Percentiles rank a stretch among this genome's conserved stretches.
Evolutionary conservation across 768 basidiomycete species (phyloP).

Genomic region (Lactarius quietus): DNA sequence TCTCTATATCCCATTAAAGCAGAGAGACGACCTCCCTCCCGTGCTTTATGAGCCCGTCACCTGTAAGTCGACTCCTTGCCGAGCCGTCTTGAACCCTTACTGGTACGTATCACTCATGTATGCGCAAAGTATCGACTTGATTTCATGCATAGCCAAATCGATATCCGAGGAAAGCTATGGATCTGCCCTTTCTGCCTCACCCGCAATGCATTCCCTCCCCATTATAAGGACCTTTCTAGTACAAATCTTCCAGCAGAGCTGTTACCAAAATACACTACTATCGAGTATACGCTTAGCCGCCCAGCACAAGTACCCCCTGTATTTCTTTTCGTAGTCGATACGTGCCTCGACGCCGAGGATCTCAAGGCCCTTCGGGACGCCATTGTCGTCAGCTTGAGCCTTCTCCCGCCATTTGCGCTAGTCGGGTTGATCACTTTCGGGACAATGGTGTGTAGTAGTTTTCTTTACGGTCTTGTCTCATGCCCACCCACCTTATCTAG

Average conservation of each 20-base stretch:
- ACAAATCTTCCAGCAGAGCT: constrained; percentile 96
- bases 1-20: constrained; percentile 92
- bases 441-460: constrained; percentile 71
- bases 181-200: constrained; percentile 98
- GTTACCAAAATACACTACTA: constrained; percentile 96
- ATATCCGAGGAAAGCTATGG: constrained; percentile 98
- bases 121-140: constrained; percentile 14
- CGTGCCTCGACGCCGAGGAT: constrained; percentile 94
- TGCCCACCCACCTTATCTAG: constrained; percentile 41
- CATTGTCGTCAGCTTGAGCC: constrained; percentile 87
- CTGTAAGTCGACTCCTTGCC: constrained; percentile 90
- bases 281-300: constrained; percentile 97
- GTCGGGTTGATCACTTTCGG: constrained; percentile 96
- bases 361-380: constrained; percentile 93
- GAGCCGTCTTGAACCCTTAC: constrained; percentile 96
- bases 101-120: constrained; percentile 53
- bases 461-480: neutral
- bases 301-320: constrained; percentile 91
- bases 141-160: constrained; percentile 74
- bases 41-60: constrained; percentile 98
- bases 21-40: constrained; percentile 89
- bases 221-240: constrained; percentile 98
- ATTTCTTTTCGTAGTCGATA: constrained; percentile 97
- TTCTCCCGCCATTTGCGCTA: constrained; percentile 91
- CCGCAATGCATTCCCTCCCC: constrained; percentile 94